Conservation (phyloP, 441 rosid genomes). For the Erodium texanum region DNA sequence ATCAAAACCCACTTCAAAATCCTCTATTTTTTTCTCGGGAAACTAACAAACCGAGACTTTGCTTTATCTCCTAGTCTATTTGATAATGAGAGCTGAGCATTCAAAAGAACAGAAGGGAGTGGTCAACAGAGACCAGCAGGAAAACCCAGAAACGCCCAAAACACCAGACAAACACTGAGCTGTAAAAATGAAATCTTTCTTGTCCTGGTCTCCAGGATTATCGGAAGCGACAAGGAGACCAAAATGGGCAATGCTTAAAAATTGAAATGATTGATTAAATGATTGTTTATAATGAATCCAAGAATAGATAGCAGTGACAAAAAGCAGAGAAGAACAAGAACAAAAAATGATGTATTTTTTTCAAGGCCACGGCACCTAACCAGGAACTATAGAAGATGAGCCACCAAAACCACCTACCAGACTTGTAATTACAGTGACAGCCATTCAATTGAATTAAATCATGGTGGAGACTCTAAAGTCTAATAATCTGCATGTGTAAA, state of each 20-base stretch:
- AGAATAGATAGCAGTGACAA: neutral
- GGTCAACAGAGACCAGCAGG: too few relatives aligned
- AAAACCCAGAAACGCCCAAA: constrained; percentile 17
- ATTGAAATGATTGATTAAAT: neutral
- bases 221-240: constrained; percentile 5
- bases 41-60: constrained; percentile 9
- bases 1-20: constrained; percentile 3
- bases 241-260: neutral
- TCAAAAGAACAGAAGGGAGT: too few relatives aligned
- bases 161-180: constrained; percentile 13
- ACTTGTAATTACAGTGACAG: constrained; percentile 7
- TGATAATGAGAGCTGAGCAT: too few relatives aligned
- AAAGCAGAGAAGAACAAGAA: neutral
- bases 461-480: neutral
- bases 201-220: neutral
- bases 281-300: neutral
- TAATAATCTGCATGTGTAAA: too few relatives aligned
- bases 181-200: constrained; percentile 10
- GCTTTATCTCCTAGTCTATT: too few relatives aligned
- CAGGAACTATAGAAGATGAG: neutral
- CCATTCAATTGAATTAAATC: neutral
- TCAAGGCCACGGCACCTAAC: constrained; percentile 1
- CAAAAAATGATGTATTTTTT: neutral
- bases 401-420: constrained; percentile 6
- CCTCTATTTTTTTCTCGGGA: constrained; percentile 1